These are phyloP conservation scores for Skeletonema marinoi DNA, from an alignment of 108 stramenopile genomes.

Conservation along the genomic window DNA sequence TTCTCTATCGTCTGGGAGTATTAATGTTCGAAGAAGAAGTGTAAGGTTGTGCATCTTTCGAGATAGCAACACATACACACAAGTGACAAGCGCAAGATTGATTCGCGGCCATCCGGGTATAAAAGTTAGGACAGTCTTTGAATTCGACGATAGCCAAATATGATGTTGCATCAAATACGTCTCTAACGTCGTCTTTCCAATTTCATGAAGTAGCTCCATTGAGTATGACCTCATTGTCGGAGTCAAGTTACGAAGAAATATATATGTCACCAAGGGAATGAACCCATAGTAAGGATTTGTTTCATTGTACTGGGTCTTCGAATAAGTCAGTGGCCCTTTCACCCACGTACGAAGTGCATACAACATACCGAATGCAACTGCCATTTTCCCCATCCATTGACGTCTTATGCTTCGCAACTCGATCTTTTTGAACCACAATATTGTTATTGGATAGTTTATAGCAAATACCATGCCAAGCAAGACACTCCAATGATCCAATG, in stretches of 20 bases:
- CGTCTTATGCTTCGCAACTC: constrained; percentile 52
- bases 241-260: constrained; percentile 94
- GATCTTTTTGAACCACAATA: constrained; percentile 84
- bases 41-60: constrained; percentile 75
- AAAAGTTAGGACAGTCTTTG: constrained; percentile 76
- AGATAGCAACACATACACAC: constrained; percentile 61
- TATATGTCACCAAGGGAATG: constrained; percentile 90
- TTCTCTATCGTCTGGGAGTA: constrained; percentile 70
- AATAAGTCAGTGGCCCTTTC: constrained; percentile 70
- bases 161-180: constrained; percentile 99
- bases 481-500: constrained; percentile 95
- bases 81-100: constrained; percentile 75
- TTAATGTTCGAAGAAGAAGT: constrained; percentile 65
- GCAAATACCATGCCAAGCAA: constrained; percentile 97
- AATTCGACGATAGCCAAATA: constrained; percentile 92
- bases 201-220: constrained; percentile 84
- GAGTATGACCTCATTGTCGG: constrained; percentile 83
- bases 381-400: constrained; percentile 70
- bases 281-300: constrained; percentile 96
- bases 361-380: constrained; percentile 58
- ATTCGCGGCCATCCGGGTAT: constrained; percentile 82
- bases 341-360: constrained; percentile 74
- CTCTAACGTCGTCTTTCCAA: constrained; percentile 97
- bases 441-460: constrained; percentile 89
- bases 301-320: constrained; percentile 90